These are phyloP conservation scores for Ophiostoma fasciatum DNA, from an alignment of 2,329 filamentous ascomycete species.

Conservation along the genomic window DNA sequence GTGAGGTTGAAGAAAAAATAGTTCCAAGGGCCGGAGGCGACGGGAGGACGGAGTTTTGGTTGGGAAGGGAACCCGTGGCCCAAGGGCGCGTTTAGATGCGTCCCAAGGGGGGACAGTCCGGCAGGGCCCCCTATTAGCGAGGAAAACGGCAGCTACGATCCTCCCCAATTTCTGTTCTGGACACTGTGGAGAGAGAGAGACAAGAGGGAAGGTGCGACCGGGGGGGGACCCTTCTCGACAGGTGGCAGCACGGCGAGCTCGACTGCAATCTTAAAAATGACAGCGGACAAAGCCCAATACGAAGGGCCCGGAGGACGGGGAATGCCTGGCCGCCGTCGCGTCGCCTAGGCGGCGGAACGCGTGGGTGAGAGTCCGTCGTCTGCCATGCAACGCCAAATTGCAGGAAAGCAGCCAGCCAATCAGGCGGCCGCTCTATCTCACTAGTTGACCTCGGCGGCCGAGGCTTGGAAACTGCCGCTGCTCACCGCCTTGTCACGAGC, in stretches of 20 bases:
- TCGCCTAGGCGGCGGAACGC: too few relatives aligned
- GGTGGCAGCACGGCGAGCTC: too few relatives aligned
- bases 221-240: too few relatives aligned
- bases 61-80: conserved; percentile 3
- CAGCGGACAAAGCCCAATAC: too few relatives aligned
- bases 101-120: conserved; percentile 4
- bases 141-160: conserved; percentile 4
- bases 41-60: conserved; percentile 2
- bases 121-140: too few relatives aligned
- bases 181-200: not conserved
- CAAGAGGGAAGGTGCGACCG: conserved; percentile 1
- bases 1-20: conserved; percentile 10
- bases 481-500: conserved; percentile 8
- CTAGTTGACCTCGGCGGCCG: conserved; percentile 1
- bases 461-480: conserved; percentile 1
- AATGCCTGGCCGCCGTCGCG: too few relatives aligned
- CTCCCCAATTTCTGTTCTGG: not conserved
- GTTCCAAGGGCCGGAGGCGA: conserved; percentile 3
- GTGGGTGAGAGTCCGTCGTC: too few relatives aligned
- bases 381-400: too few relatives aligned
- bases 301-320: too few relatives aligned
- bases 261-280: too few relatives aligned
- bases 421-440: not conserved
- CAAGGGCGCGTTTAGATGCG: not conserved
- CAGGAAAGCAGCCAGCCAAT: conserved; percentile 6